Evolutionary conservation across 1,284 basidiomycete genomes (phyloP), one percentile per base, ranked within the genome.

Genomic region (Hemileia vastatrix): DNA sequence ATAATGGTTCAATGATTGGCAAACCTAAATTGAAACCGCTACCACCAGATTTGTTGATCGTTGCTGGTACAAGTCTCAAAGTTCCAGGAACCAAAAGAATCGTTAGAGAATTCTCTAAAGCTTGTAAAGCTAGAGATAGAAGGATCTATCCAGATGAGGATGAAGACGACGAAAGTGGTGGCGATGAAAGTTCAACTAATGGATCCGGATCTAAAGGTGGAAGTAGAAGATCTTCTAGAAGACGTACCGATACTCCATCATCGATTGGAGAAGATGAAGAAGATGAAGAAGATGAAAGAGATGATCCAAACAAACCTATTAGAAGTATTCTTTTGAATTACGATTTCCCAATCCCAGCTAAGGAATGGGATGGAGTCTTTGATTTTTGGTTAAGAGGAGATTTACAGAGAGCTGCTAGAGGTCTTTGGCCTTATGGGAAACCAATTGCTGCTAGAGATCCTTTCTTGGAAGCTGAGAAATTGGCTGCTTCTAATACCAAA

Each of bases 41-140:
- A 18, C 68, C 77, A n/a, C 87, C 89, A 3, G 92, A 96, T 77
- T 77, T 93, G 52, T 79, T 96, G 50, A 78, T 96, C 54, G 92
- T 96, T 6, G 90, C 90, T 13, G 92, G 92, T 36, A 95, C 92
- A 52, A 90, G 86, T 72, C 78, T 96, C 60, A 83, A 86, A 67
- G 88, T 96, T 6, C 90, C 90, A 1, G 92, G 92, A 8, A 93
- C 92, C 54, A 95, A 94, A 77, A 81, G 88, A 66, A 88, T 96
- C 73, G 89, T 94, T 31, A 83, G 89, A 65, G 90, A 95, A 76
- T 89, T 95, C 76, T 82, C 88, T 31, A 91, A 89, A 76, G 86
- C 87, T 8, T n/a, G n/a, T n/a, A 71, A 68, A 47, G 71, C 72
- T 2, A 68, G 69, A 27, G 71, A 74, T 48, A 63, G 21, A 21